phyloP scores from a whole-genome alignment of 1,139 yeast genomes.

The Geotrichum cucujoidarum region DNA sequence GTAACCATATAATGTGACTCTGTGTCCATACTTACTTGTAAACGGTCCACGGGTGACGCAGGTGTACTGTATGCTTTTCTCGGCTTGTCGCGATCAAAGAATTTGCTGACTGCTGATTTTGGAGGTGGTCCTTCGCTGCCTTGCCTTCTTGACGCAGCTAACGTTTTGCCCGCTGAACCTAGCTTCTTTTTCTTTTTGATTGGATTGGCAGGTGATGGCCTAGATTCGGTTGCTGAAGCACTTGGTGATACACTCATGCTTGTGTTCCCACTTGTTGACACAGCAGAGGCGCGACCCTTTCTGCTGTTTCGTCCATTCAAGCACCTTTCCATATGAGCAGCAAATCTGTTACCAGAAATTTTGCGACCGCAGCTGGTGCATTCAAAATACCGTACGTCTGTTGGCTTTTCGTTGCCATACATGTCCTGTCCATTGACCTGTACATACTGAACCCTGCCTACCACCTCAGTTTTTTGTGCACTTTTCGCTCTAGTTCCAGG shows the following conservation, averaged over 20 bases:
- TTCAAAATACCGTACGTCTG: slow-evolving; percentile 53
- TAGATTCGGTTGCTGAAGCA: slow-evolving; percentile 8
- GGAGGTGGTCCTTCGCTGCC: slow-evolving; percentile 24
- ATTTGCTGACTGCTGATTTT: slow-evolving; percentile 30
- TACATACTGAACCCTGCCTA: slow-evolving; percentile 31
- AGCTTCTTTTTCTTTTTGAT: slow-evolving; percentile 18
- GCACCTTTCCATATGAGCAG: slow-evolving; percentile 88
- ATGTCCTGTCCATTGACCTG: slow-evolving; percentile 44
- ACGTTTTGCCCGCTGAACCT: background rate
- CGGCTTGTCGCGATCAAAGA: slow-evolving; percentile 23
- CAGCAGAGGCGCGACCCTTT: slow-evolving; percentile 16
- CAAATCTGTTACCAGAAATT: slow-evolving; percentile 87
- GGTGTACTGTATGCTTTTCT: slow-evolving; percentile 14
- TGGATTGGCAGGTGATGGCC: slow-evolving; percentile 21
- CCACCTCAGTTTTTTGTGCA: slow-evolving; percentile 26
- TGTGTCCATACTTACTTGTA: slow-evolving; percentile 8
- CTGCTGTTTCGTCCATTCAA: slow-evolving; percentile 48
- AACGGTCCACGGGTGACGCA: slow-evolving; percentile 16
- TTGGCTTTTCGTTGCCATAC: slow-evolving; percentile 46
- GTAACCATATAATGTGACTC: background rate
- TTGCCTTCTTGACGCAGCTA: slow-evolving; percentile 6
- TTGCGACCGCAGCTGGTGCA: slow-evolving; percentile 81
- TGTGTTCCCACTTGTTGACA: slow-evolving; percentile 20
- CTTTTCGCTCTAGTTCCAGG: slow-evolving; percentile 22
- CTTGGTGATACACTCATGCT: slow-evolving; percentile 23